Evolutionary conservation across 768 basidiomycete genomes (phyloP), one percentile per base, ranked within the genome.

Genomic region (Boletus reticuloceps): DNA sequence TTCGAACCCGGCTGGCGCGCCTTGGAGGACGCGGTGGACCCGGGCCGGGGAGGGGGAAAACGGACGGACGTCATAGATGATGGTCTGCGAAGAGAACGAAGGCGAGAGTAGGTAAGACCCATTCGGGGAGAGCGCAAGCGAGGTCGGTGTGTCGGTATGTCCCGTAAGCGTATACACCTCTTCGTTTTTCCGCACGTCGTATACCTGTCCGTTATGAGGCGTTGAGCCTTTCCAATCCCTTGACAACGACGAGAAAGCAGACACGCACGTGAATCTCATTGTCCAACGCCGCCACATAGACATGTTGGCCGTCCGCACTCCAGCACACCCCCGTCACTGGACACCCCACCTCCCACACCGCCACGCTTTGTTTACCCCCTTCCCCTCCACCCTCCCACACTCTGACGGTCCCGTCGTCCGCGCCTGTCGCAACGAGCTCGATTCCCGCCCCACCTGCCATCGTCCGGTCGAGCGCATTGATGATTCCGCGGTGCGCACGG

Each of bases 351-450:
- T 93, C 88, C 59, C 94, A 89, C 45, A 86, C 85, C 12, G 87
- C 86, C 16, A 97, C 84, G 17, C 89, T 78, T 3, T 83, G 75
- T 70, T 93, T 96, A 6, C 65, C 62, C 7, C 81, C 83, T 6
- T 91, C 91, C 16, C 88, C 90, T 59, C 94, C 92, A 92, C 90
- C 91, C 58, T 95, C 92, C 94, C 94, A 99, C 5, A 98, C 77
- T 51, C 89, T 82, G 17, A 98, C 92, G 0, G 87, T 87, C 3
- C 94, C 93, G 64, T 99, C 97, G 68, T 98, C 97, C 19, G 89
- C 88, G 16, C 88, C 96, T 2, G 91, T 94, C 6, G 84, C 88
- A 9, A 98, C 67, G 20, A 99, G 81, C 64, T 98, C 96, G 25
- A 82, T 77, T 7, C 94, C 95, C 2, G 89, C 81, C 2, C 91